Evolutionary conservation across 2,329 filamentous ascomycete species (phyloP).

Genomic region (Colletotrichum sp.): DNA sequence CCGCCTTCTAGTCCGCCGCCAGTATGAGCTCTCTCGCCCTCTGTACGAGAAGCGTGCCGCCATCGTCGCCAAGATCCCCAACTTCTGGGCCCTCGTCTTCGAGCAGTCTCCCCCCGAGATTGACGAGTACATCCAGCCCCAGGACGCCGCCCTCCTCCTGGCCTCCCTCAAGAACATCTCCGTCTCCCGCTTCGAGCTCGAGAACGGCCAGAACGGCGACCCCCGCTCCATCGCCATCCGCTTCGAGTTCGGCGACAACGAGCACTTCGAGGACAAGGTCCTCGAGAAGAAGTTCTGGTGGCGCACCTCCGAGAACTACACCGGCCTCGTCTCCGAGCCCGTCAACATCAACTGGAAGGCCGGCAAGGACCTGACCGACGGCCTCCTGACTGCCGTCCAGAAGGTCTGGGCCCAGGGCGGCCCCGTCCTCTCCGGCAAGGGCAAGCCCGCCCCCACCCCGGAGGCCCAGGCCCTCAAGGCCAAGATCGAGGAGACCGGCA

Average conservation of each 20-base stretch:
- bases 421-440: constrained; percentile 39
- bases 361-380: constrained; percentile 82
- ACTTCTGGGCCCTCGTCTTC: constrained; percentile 96
- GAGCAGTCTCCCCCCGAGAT: constrained; percentile 86
- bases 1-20: constrained; percentile 68
- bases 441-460: constrained; percentile 42
- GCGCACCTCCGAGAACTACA: constrained; percentile 72
- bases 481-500: constrained; percentile 64
- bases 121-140: constrained; percentile 85
- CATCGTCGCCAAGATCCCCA: constrained; percentile 73
- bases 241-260: constrained; percentile 82
- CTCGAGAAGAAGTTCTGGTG: constrained; percentile 94
- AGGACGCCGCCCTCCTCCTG: constrained; percentile 77
- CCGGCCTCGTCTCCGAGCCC: constrained; percentile 85
- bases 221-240: constrained; percentile 80
- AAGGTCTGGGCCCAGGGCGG: constrained; percentile 64
- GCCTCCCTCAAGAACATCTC: constrained; percentile 70
- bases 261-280: constrained; percentile 78
- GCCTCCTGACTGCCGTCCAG: constrained; percentile 76
- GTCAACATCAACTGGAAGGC: constrained; percentile 89
- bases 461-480: constrained; percentile 56
- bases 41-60: constrained; percentile 80
- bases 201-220: constrained; percentile 65
- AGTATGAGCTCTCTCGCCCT: constrained; percentile 69
- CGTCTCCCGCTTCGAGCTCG: constrained; percentile 82